These are phyloP conservation scores for Colletotrichum chrysophilum DNA, from an alignment of 2,329 filamentous ascomycete species.

Conservation along the genomic window DNA sequence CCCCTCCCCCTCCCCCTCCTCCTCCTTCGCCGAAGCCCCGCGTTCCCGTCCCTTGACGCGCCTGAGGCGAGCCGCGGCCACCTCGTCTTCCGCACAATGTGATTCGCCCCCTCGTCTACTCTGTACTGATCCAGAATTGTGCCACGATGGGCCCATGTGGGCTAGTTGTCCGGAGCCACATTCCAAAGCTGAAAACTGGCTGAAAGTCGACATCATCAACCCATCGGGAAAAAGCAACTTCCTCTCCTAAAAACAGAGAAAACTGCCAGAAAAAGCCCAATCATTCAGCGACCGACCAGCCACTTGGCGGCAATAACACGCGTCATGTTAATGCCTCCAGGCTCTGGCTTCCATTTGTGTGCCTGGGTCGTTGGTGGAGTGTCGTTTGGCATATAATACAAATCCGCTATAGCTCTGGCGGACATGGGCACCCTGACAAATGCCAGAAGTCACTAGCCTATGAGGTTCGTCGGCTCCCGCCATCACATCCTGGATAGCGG, in stretches of 20 bases:
- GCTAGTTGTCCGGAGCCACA: background rate
- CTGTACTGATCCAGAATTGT: background rate
- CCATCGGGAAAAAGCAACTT: background rate
- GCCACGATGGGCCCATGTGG: constrained; percentile 1
- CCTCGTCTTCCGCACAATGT: constrained; percentile 3
- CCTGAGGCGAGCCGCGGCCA: constrained; percentile 10
- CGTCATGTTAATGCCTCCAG: constrained; percentile 29
- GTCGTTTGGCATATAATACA: constrained; percentile 25
- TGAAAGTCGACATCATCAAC: background rate
- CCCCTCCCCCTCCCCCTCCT: background rate
- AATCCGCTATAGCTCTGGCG: constrained; percentile 14
- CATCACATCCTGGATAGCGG: background rate
- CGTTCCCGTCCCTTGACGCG: background rate
- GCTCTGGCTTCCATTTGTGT: constrained; percentile 1
- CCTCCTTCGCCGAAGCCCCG: background rate
- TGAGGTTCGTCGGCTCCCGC: constrained; percentile 13
- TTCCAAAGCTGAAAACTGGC: background rate
- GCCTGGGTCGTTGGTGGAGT: background rate
- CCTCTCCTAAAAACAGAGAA: background rate
- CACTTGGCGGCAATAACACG: constrained; percentile 21
- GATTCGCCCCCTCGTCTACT: background rate
- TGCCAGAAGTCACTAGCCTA: background rate
- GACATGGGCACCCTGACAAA: constrained; percentile 13
- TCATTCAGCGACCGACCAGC: background rate
- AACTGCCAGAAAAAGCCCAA: background rate